A percentile compares a stretch with the other conserved stretches of the same genome.
phyloP scores from a whole-genome alignment of 768 basidiomycete genomes.

The Chlorophyllum brunneum region DNA sequence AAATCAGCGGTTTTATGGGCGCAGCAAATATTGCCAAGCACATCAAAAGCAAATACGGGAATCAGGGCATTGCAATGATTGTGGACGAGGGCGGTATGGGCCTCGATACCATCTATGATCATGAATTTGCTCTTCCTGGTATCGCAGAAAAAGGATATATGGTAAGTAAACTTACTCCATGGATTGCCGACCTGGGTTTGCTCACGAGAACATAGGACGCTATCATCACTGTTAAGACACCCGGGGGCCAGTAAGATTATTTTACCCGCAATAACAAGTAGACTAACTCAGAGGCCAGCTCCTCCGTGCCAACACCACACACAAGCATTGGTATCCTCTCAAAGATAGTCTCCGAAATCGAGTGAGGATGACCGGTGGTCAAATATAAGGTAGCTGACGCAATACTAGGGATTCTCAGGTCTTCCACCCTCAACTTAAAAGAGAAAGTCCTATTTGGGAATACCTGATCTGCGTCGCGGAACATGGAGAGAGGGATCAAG shows the following conservation, averaged over 20 bases:
- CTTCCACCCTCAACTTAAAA: conserved; percentile 22
- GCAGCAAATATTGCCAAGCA: conserved; percentile 23
- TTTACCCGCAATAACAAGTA: not conserved
- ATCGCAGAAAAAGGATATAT: conserved; percentile 29
- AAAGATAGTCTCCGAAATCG: conserved; percentile 26
- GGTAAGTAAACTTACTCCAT: conserved; percentile 14
- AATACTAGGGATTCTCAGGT: conserved; percentile 21
- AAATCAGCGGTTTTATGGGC: conserved; percentile 27
- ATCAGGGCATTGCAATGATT: conserved; percentile 28
- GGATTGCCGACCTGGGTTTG: not conserved
- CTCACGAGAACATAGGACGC: conserved; percentile 20
- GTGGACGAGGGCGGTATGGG: conserved; percentile 31
- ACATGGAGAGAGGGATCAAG: conserved; percentile 19
- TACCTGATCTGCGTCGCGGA: conserved; percentile 22
- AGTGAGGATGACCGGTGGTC: conserved; percentile 15
- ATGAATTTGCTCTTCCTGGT: conserved; percentile 26
- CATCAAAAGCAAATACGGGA: conserved; percentile 21
- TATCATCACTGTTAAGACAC: conserved; percentile 25
- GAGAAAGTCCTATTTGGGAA: conserved; percentile 26
- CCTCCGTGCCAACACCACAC: conserved; percentile 23
- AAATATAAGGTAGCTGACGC: not conserved
- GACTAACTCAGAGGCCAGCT: conserved; percentile 14
- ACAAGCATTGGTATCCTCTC: conserved; percentile 29
- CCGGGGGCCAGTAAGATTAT: conserved; percentile 27
- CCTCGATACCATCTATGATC: conserved; percentile 20